Evolutionary conservation across 371 early-diverging fungal genomes (phyloP).

Genomic region (Mortierella sp.): DNA sequence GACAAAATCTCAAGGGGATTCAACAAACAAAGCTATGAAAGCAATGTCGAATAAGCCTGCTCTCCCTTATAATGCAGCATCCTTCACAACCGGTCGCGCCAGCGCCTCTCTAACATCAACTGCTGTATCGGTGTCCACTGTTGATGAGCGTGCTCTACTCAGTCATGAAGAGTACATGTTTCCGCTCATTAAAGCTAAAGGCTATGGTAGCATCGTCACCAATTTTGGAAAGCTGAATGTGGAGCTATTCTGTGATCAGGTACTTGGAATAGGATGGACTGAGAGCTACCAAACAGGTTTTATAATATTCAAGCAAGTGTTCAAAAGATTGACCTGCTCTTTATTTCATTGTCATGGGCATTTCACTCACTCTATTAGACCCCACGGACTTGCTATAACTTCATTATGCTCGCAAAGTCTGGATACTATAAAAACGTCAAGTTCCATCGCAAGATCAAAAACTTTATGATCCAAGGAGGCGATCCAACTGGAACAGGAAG

Average conservation of each 20-base stretch:
- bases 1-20: conserved; percentile 19
- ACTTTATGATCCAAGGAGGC: conserved; percentile 97
- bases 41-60: conserved; percentile 60
- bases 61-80: conserved; percentile 79
- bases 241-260: conserved; percentile 84
- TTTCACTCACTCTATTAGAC: conserved; percentile 54
- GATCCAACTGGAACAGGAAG: conserved; percentile 93
- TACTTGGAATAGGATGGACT: conserved; percentile 15
- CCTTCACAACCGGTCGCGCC: conserved; percentile 83
- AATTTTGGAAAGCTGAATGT: conserved; percentile 89
- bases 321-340: too few relatives aligned
- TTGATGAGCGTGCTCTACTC: conserved; percentile 74
- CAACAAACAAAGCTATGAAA: conserved; percentile 40
- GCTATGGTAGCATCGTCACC: conserved; percentile 80
- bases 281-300: neutral
- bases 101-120: conserved; percentile 93
- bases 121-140: conserved; percentile 76
- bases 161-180: conserved; percentile 91
- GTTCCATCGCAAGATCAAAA: conserved; percentile 91
- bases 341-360: neutral
- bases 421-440: conserved; percentile 84
- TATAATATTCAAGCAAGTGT: neutral
- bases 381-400: conserved; percentile 92
- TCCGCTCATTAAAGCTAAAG: conserved; percentile 78
- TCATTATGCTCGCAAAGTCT: conserved; percentile 83